Evolutionary conservation across 2,329 filamentous ascomycete genomes (phyloP), one percentile per base, ranked within the genome.

Genomic region (Orbilia brochopaga): DNA sequence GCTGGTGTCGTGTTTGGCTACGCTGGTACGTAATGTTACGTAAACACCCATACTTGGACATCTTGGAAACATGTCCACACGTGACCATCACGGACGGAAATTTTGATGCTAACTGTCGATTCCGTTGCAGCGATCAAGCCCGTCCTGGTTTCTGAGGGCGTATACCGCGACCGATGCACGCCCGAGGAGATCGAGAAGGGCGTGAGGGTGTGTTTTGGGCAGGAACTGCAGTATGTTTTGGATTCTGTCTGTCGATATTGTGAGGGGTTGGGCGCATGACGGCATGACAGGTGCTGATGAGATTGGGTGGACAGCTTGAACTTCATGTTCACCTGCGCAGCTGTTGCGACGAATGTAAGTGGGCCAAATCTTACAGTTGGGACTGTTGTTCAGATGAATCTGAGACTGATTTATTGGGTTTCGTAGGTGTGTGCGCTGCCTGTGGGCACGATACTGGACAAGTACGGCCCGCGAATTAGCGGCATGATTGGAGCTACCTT

Each of bases 241-340:
- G 27, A 8, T 8, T 32, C 30, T 56, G 67, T 1, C 21, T 24
- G 21, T 52, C 17, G n/a, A 24, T 59, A 57, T 19, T 30, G 15
- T 13, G 6, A 2, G 0, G 5, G 27, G n/a, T 46, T 30, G 42
- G 11, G 46, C 23, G 6, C 15, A 30, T n/a, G 32, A 48, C 4
- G 24, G 35, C 24, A 17, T 6, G 27, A 37, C 19, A 21, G 24
- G 24, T 63, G 53, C 52, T 48, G 17, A 30, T 46, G 21, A 11
- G 21, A 55, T 73, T 21, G 6, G 15, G 44, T 19, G 44, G 4
- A 48, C 44, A 76, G 75, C 69, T 84, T 96, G 64, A 96, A 96
- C 79, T 82, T 96, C 75, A 96, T 96, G 90, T 96, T 96, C 82
- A 95, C 91, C 4, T 85, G 92, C 44, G 92, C 92, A 11, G 92